Conservation (phyloP, 1,139 yeast species). For the Debaryomyces sp. region DNA sequence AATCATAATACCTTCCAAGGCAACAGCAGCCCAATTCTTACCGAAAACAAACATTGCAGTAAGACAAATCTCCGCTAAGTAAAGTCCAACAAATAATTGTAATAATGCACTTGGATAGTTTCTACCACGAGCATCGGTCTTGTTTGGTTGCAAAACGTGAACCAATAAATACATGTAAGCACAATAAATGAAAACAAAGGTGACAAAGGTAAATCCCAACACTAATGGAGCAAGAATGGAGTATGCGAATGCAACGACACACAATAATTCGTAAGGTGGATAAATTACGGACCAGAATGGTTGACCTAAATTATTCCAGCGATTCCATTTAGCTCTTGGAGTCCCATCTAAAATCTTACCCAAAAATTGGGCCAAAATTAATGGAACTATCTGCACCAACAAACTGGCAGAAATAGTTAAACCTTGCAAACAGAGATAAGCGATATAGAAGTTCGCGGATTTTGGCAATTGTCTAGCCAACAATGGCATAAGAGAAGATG, state of each 20-base stretch:
- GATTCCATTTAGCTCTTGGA: slow-evolving; percentile 52
- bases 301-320: slow-evolving; percentile 43
- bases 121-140: slow-evolving; percentile 62
- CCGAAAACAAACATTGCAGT: slow-evolving; percentile 70
- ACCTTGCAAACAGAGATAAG: slow-evolving; percentile 52
- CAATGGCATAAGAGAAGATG: slow-evolving; percentile 55
- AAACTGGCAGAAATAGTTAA: slow-evolving; percentile 42
- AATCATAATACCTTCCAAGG: slow-evolving; percentile 57
- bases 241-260: slow-evolving; percentile 42
- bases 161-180: slow-evolving; percentile 61
- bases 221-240: slow-evolving; percentile 48
- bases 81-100: slow-evolving; percentile 66
- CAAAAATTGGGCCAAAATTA: slow-evolving; percentile 48
- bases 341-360: slow-evolving; percentile 50
- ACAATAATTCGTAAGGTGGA: slow-evolving; percentile 43
- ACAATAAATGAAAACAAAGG: slow-evolving; percentile 52
- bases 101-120: slow-evolving; percentile 68
- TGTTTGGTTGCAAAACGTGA: slow-evolving; percentile 58
- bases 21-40: slow-evolving; percentile 75
- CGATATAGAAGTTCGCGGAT: slow-evolving; percentile 68
- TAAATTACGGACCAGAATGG: slow-evolving; percentile 46
- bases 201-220: slow-evolving; percentile 49
- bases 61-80: slow-evolving; percentile 66
- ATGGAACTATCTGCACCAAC: slow-evolving; percentile 44
- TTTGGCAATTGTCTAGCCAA: slow-evolving; percentile 66